A percentile compares a stretch with the other conserved stretches of the same genome.
phyloP scores from a whole-genome alignment of 129 eudicot species.

The Centrapalus pauciflorus region DNA sequence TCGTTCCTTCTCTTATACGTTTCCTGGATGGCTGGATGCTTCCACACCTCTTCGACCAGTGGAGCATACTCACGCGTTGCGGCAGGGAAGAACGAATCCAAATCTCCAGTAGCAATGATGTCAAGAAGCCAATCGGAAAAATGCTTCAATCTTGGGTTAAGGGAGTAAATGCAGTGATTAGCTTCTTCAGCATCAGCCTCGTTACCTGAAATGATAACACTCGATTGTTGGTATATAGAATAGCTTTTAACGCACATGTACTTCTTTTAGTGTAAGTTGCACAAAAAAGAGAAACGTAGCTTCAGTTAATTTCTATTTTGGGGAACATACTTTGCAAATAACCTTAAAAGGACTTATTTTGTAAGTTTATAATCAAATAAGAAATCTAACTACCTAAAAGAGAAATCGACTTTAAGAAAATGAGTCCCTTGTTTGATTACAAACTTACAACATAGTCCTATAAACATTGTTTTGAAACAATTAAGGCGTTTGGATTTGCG shows the following conservation, averaged over 20 bases:
- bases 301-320: too few relatives aligned
- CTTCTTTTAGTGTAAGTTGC: neutral
- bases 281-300: too few relatives aligned
- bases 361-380: too few relatives aligned
- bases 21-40: constrained; percentile 93
- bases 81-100: constrained; percentile 96
- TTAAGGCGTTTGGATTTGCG: too few relatives aligned
- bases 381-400: too few relatives aligned
- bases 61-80: constrained; percentile 99
- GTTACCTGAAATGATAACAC: constrained; percentile 33
- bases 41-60: constrained; percentile 96
- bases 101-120: constrained; percentile 92
- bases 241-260: neutral
- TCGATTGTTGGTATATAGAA: neutral
- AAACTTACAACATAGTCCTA: too few relatives aligned
- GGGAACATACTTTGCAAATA: too few relatives aligned
- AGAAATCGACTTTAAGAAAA: too few relatives aligned
- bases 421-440: too few relatives aligned
- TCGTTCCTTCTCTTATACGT: constrained; percentile 77
- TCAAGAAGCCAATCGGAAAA: constrained; percentile 97
- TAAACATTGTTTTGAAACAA: too few relatives aligned
- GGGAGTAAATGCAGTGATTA: constrained; percentile 50
- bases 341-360: too few relatives aligned
- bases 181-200: constrained; percentile 42
- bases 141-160: constrained; percentile 81